A percentile compares a stretch with the other conserved stretches of the same genome.
Conservation (phyloP, 2,329 filamentous ascomycete genomes). For the Paracamarosporium sp. region DNA sequence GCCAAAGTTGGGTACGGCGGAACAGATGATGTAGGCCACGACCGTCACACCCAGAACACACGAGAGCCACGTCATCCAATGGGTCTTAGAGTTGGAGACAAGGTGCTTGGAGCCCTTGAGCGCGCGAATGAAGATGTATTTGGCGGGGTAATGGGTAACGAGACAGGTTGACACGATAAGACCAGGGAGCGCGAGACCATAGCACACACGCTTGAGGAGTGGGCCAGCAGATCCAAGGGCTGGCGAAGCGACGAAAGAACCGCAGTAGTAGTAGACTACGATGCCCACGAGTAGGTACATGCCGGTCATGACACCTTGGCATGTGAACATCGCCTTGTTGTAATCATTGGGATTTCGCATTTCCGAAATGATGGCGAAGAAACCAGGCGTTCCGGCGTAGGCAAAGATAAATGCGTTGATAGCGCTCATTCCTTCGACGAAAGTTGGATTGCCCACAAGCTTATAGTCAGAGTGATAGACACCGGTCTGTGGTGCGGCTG, state of each 20-base stretch:
- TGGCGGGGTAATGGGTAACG: slow-evolving; percentile 7
- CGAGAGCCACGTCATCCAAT: slow-evolving; percentile 12
- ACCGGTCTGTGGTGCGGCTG: slow-evolving; percentile 20
- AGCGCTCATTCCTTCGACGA: slow-evolving; percentile 13
- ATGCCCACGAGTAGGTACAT: slow-evolving; percentile 72
- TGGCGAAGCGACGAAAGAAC: slow-evolving; percentile 65
- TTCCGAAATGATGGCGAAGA: slow-evolving; percentile 66
- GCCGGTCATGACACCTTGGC: slow-evolving; percentile 60
- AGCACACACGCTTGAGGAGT: slow-evolving; percentile 66
- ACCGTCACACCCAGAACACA: slow-evolving; percentile 6
- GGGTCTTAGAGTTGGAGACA: slow-evolving; percentile 22
- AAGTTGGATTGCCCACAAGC: slow-evolving; percentile 12
- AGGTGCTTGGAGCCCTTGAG: slow-evolving; percentile 72
- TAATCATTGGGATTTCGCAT: slow-evolving; percentile 65
- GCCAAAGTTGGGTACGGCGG: slow-evolving; percentile 10
- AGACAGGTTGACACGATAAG: slow-evolving; percentile 9
- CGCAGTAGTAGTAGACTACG: slow-evolving; percentile 71
- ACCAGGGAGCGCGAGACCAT: slow-evolving; percentile 62
- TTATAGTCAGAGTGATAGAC: slow-evolving; percentile 10
- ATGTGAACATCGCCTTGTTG: slow-evolving; percentile 66
- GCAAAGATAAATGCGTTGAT: slow-evolving; percentile 8
- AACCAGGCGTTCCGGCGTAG: slow-evolving; percentile 18
- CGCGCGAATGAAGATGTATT: slow-evolving; percentile 64
- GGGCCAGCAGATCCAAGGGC: slow-evolving; percentile 67
- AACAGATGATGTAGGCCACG: slow-evolving; percentile 7